These are phyloP conservation scores for Apophysomyces ossiformis DNA, from an alignment of 371 early-diverging fungal species.

Conservation along the genomic window DNA sequence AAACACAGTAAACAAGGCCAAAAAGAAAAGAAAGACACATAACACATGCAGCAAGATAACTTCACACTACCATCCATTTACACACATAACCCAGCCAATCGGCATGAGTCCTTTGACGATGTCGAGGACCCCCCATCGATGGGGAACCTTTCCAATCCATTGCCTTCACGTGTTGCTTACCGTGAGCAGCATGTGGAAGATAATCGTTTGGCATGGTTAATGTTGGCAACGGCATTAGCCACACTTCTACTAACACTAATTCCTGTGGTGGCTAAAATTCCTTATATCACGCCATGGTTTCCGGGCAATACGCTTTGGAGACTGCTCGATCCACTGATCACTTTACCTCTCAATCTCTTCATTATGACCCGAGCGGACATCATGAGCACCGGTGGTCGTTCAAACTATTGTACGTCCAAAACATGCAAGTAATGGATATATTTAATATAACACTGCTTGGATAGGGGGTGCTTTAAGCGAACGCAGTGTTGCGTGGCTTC, in stretches of 20 bases:
- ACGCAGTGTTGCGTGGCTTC: slow-evolving; percentile 37
- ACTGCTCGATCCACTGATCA: slow-evolving; percentile 51
- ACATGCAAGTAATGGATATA: no score
- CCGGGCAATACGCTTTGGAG: slow-evolving; percentile 48
- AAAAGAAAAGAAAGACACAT: no score
- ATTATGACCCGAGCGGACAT: slow-evolving; percentile 43
- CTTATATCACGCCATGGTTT: slow-evolving; percentile 41
- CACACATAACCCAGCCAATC: slow-evolving; percentile 13
- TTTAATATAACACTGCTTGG: not conserved
- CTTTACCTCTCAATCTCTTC: slow-evolving; percentile 47
- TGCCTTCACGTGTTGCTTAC: not conserved
- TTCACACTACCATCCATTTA: slow-evolving; percentile 44
- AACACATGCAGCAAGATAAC: slow-evolving; percentile 23
- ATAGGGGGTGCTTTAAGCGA: slow-evolving; percentile 39
- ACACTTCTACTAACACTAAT: slow-evolving; percentile 45
- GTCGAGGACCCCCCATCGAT: not conserved
- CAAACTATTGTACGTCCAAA: slow-evolving; percentile 33
- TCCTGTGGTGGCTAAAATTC: slow-evolving; percentile 41
- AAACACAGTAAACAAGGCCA: not conserved
- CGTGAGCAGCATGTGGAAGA: slow-evolving; percentile 27
- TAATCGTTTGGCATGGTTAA: slow-evolving; percentile 35
- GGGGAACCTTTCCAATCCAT: not conserved
- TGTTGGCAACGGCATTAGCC: slow-evolving; percentile 36
- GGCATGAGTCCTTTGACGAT: not conserved
- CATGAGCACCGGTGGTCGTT: slow-evolving; percentile 27